phyloP scores from a whole-genome alignment of 2,329 filamentous ascomycete genomes.

The Escovopsis weberi region DNA sequence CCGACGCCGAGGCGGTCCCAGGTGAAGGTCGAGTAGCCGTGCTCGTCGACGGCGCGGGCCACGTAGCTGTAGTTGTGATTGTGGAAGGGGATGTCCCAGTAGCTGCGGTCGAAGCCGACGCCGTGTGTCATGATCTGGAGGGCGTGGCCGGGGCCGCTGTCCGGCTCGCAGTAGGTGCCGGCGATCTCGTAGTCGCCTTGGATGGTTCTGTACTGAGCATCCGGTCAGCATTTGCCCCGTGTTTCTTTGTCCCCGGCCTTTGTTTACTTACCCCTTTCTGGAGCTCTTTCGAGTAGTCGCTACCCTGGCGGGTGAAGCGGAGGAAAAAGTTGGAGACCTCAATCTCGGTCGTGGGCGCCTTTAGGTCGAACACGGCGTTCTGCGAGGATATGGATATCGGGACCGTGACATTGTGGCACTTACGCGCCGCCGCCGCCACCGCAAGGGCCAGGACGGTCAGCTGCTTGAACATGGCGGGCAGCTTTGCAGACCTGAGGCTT shows the following conservation, averaged over 20 bases:
- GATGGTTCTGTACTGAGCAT: slow-evolving; percentile 30
- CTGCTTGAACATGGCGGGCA: slow-evolving; percentile 2
- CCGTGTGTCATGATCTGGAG: slow-evolving; percentile 29
- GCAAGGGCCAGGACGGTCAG: slow-evolving; percentile 8
- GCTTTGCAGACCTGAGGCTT: background rate
- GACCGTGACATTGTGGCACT: slow-evolving; percentile 37
- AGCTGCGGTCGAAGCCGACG: slow-evolving; percentile 29
- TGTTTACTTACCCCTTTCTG: slow-evolving; percentile 26
- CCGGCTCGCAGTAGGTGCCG: slow-evolving; percentile 46
- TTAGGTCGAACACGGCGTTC: slow-evolving; percentile 37
- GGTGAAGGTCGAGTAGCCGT: slow-evolving; percentile 43
- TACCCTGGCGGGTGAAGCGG: slow-evolving; percentile 31
- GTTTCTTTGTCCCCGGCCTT: no score
- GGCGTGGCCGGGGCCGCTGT: slow-evolving; percentile 22
- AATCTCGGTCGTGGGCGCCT: slow-evolving; percentile 34
- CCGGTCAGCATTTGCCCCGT: no score
- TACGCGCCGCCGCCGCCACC: slow-evolving; percentile 17
- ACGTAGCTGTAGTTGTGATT: slow-evolving; percentile 50
- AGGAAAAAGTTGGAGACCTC: slow-evolving; percentile 43
- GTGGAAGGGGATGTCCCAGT: slow-evolving; percentile 47
- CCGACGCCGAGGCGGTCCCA: slow-evolving; percentile 50
- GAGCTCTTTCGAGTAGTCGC: slow-evolving; percentile 31
- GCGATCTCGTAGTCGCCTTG: slow-evolving; percentile 41
- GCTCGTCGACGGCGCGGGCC: slow-evolving; percentile 34
- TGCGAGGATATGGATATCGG: slow-evolving; percentile 38